Percentiles rank a stretch among this genome's conserved stretches.
These are phyloP conservation scores for Xylaria bambusicola DNA, from an alignment of 495 filamentous ascomycete genomes.

Conservation along the genomic window DNA sequence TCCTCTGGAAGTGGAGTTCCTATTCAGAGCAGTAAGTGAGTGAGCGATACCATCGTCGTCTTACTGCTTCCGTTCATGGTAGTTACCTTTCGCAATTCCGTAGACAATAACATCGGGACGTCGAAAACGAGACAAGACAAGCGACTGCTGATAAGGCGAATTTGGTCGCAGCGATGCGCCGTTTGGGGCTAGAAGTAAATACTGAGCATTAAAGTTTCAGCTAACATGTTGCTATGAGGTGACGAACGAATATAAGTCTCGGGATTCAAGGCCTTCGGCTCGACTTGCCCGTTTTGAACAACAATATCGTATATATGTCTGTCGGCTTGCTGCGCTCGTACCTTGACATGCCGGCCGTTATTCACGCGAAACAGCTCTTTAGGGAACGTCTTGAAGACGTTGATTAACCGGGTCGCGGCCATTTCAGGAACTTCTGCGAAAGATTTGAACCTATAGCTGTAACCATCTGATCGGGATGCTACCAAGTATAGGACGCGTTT, in stretches of 20 bases:
- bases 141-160: not conserved
- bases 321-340: not conserved
- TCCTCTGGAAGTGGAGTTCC: not conserved
- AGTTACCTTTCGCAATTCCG: not conserved
- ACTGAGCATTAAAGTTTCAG: too few relatives aligned
- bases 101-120: not conserved
- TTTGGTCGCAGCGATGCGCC: not conserved
- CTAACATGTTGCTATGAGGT: too few relatives aligned
- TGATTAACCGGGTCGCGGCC: not conserved
- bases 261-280: not conserved
- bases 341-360: not conserved
- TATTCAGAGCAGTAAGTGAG: not conserved
- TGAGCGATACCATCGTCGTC: not conserved
- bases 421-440: too few relatives aligned
- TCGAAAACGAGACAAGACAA: not conserved
- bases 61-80: not conserved
- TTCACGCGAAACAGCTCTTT: not conserved
- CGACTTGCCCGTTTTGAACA: not conserved
- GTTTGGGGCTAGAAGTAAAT: not conserved
- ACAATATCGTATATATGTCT: not conserved
- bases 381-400: not conserved
- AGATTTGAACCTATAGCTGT: too few relatives aligned
- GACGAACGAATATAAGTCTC: not conserved
- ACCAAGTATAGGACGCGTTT: too few relatives aligned
- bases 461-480: too few relatives aligned